Evolutionary conservation across 805 yeast genomes (phyloP), one percentile per base, ranked within the genome.

Genomic region (Dipodascus geniculatus): DNA sequence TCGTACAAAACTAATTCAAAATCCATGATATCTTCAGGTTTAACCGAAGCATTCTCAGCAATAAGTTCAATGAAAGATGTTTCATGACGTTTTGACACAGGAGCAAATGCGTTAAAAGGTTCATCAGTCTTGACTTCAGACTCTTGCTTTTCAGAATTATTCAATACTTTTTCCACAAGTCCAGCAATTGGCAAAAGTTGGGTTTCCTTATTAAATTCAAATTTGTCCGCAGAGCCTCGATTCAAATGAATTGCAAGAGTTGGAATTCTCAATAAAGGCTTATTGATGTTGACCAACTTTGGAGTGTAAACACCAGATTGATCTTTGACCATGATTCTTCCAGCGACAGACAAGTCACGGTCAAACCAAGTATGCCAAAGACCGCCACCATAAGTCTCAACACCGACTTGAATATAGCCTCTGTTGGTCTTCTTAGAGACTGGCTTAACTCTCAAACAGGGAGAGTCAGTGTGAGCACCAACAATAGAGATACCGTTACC

Each of bases 291-390:
- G 55, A 93, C 79, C 56, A 93, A 73, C 62, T 76, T 81, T 2
- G 96, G 78, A 50, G 79, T 77, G 54, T 70, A 75, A 53, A 75
- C 72, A 6, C 79, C 83, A 3, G 68, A 58, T 17, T 65, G 63
- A 33, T 75, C 76, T 44, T 71, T 74, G 17, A 87, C 84, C 65
- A 83, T 83, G 1, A 91, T 96, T 60, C 98, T 76, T 16, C 99
- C 99, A 6, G 97, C 98, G 56, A 89, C 72, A 42, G 91, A 77
- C 61, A 93, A 75, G 67, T 91, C 97, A 56, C 97, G 80, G 68
- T 91, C 99, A 64, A 93, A 91, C 97, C 98, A 91, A 3, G 96
- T 80, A 65, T 87, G 96, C 81, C 97, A 93, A 53, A 90, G 82
- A 51, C 96, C 93, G 35, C 98, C 98, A 54, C 99, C 98, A 64